Evolutionary conservation across 768 basidiomycete genomes (phyloP), one percentile per base, ranked within the genome.

Genomic region (Xerocomus spinulosus): DNA sequence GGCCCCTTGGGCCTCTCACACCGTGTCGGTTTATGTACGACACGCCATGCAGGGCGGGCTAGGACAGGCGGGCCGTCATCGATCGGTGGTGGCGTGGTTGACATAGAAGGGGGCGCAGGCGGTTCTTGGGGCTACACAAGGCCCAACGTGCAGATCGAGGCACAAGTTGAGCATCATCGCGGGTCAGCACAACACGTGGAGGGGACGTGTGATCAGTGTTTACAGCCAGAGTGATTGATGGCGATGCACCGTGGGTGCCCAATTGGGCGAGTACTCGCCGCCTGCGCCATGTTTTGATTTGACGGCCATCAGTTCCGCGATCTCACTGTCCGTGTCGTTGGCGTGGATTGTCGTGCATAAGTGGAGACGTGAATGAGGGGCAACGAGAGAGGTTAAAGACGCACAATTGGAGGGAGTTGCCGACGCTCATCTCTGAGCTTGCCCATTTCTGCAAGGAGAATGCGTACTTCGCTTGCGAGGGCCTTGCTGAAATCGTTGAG

Each of bases 211-310:
- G n/a, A n/a, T n/a, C n/a, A n/a, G n/a, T n/a, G n/a, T n/a, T n/a
- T n/a, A n/a, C n/a, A n/a, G n/a, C n/a, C n/a, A n/a, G n/a, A n/a
- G n/a, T n/a, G n/a, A n/a, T 15, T 4, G n/a, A 47, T 4, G 18
- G 18, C 26, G 14, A 57, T 70, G 55, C 55, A 83, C 85, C 57
- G 75, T 73, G 18, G 82, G 83, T 39, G 70, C 69, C 89, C 88
- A 92, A 46, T 84, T 81, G 15, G 85, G 81, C 20, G 80, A 73
- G 60, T 83, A 91, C 55, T 89, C 86, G 20, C 87, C 88, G 30
- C 83, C 87, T 2, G 82, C 76, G n/a, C 87, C 83, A 62, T 88
- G 84, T 64, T 92, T 91, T 17, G 87, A 81, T 63, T 88, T 87
- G 42, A 89, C 73, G 42, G 80, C 77, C 85, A 92, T 85, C 50